Base-by-base conservation (phyloP, 23 red algal genomes). In the Porphyridium purpureum region DNA sequence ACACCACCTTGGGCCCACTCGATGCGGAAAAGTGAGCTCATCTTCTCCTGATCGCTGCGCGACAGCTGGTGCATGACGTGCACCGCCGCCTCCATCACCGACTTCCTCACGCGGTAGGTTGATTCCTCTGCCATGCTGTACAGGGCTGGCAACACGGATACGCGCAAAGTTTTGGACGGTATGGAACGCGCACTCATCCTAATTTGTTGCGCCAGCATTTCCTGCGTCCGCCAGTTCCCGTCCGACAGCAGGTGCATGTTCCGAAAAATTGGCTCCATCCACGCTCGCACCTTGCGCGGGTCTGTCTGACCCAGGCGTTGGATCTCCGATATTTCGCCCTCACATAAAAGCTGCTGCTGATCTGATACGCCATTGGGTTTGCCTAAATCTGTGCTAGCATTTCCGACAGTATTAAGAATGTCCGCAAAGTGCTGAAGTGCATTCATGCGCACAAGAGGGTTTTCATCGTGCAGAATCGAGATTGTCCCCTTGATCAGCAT, bases 141-240 rank as follows among this genome's bases (percentile, higher is more conserved):
- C 32, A 82, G 76, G 29, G 70, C 54, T n/a, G 76, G 76, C 8
- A 82, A 54, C 21, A 70, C 59, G 38, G 69, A 48, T 6, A 27
- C 27, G 1, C 59, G 55, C 21, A 82, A 49, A 1, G 31, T 29
- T 24, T 62, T 29, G 29, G 65, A 49, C 19, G 76, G 76, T 31
- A 68, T 64, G 14, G 70, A 44, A 49, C 52, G 41, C 7, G 67
- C 47, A n/a, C 47, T 32, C 4, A 52, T 24, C 23, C 35, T 28
- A 7, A 82, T 53, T 60, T 82, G 76, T 30, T 57, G 60, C 9
- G 60, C 64, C 24, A 82, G 59, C 5, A 82, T 17, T 32, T 82
- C 76, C 32, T 82, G 76, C 11, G 65, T 82, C 19, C 76, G 50
- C 76, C 76, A 82, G 38, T 68, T 69, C 21, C 76, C 76, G 35